Base-by-base conservation (phyloP, 768 basidiomycete species). In the Amanita phalloides region DNA sequence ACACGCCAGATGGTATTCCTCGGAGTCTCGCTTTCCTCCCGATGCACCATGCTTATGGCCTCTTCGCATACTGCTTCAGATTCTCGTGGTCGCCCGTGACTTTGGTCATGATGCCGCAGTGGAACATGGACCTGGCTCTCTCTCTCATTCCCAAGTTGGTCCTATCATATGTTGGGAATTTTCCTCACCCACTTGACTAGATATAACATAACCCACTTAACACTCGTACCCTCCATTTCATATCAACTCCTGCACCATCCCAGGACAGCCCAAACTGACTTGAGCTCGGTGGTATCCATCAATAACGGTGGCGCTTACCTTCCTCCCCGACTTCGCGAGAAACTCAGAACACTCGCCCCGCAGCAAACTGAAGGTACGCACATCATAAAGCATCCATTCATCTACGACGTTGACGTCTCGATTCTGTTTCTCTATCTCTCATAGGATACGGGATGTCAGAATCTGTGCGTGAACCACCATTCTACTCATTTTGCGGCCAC, bases 401-500 rank as follows among this genome's bases (percentile, higher is more conserved):
- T 45, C 7, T 3, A 20, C 28, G 3, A 17, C n/a, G 9, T 10
- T n/a, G 45, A 33, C 4, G 33, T 4, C 11, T 13, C 13, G 33
- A 33, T 33, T 11, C 33, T 32, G 4, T 4, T 33, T 13, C 26
- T 30, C 45, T 11, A 42, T 33, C 28, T 25, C 25, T 23, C 4
- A 30, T 21, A 83, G 84, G 83, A 0, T 88, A 85, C 57, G 86
- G 86, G 20, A 77, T 85, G 74, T 84, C 83, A 0, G 84, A 86
- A 71, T 63, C 63, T 47, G 83, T 84, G 60, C 48, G 83, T 65
- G 32, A 20, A 10, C 23, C 41, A 20, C 21, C 7, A 4, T 47
- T 35, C 32, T 20, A 17, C 11, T 20, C 25, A 4, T 46, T 20
- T 14, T 5, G 21, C 20, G 0, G 46, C 39, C 32, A 6, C 36